These are phyloP conservation scores for Paxillus involutus DNA, from an alignment of 768 basidiomycete species.

Conservation along the genomic window DNA sequence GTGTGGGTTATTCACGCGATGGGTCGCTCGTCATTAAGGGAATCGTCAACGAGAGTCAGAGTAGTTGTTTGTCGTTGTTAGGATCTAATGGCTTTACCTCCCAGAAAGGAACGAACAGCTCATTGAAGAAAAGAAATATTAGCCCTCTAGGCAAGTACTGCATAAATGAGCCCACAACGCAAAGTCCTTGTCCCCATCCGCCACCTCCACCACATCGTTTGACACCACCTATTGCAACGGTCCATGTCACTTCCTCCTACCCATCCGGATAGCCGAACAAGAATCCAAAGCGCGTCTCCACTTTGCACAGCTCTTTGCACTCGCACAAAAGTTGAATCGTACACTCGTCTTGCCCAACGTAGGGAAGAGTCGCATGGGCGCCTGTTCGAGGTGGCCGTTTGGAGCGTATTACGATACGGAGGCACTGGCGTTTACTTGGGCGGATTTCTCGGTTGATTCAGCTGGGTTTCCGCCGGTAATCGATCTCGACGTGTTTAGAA, in stretches of 20 bases:
- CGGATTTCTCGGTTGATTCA: neutral
- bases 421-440: slow-evolving; percentile 6
- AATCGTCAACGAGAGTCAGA: neutral
- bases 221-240: slow-evolving; percentile 23
- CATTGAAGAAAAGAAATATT: no score
- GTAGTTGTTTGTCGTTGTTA: neutral
- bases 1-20: neutral
- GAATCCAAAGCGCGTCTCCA: slow-evolving; percentile 60
- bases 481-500: slow-evolving; percentile 37
- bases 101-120: neutral
- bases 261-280: slow-evolving; percentile 52
- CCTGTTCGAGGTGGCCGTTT: slow-evolving; percentile 51
- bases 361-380: slow-evolving; percentile 51
- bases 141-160: no score
- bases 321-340: slow-evolving; percentile 50
- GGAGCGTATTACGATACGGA: slow-evolving; percentile 48
- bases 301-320: slow-evolving; percentile 48
- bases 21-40: neutral
- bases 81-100: neutral
- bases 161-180: neutral
- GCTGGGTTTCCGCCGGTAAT: slow-evolving; percentile 22
- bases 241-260: slow-evolving; percentile 48
- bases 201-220: slow-evolving; percentile 4
- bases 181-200: neutral
- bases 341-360: slow-evolving; percentile 64